phyloP scores from a whole-genome alignment of 208 protist species.

The Wallacemonas collosoma region DNA sequence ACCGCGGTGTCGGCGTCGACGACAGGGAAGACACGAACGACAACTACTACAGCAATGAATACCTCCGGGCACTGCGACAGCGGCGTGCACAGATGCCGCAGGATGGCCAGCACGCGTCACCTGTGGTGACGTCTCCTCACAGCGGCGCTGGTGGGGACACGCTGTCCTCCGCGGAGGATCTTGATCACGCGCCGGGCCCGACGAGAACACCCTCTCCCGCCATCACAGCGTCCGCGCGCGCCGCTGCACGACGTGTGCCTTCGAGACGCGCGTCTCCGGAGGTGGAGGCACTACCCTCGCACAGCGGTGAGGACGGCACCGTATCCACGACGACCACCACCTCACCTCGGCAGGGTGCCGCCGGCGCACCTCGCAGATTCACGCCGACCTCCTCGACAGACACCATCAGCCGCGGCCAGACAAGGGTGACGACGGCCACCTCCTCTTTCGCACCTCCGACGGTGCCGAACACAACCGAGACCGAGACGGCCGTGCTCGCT shows the following conservation, averaged over 20 bases:
- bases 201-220: background rate
- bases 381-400: background rate
- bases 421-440: too few species aligned
- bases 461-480: too few species aligned
- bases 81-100: background rate
- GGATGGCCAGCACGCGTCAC: background rate
- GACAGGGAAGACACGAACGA: background rate
- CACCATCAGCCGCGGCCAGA: too few species aligned
- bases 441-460: too few species aligned
- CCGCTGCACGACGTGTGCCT: background rate
- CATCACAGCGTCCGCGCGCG: background rate
- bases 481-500: too few species aligned
- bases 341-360: too few species aligned
- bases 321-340: background rate
- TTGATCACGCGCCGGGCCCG: too few species aligned
- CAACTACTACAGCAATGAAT: constrained; percentile 22
- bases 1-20: background rate
- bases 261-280: background rate
- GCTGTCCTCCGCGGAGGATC: too few species aligned
- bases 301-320: constrained; percentile 2
- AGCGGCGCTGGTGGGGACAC: too few species aligned
- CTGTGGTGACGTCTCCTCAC: background rate
- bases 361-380: background rate
- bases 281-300: background rate
- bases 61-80: constrained; percentile 4